Base-by-base conservation (phyloP, 106 monocot genomes). In the Dioscorea dumetorum region DNA sequence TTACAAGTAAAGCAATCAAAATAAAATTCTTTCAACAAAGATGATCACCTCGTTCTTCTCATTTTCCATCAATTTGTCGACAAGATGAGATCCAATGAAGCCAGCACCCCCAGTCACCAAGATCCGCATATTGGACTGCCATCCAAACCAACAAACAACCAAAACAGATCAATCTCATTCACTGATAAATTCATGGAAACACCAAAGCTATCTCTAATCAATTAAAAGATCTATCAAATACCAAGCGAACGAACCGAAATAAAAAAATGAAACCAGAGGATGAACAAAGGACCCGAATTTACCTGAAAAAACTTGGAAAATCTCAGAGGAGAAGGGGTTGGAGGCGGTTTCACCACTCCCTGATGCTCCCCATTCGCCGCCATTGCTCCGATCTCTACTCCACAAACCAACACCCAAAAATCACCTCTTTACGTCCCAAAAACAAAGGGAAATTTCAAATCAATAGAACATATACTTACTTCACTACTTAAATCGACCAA, bases 41-140 rank as follows among this genome's bases (percentile, higher is more conserved):
- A 33, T n/a, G 11, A 35, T 21, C 58, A 85, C 90, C 90, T 90
- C 90, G 50, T 90, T 77, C 70, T 90, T 90, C 57, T 90, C 85
- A 79, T 83, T 90, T 62, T 90, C 90, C 90, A 90, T 90, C 76
- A 90, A 78, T 70, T 83, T 90, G 72, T 90, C 90, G 4, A 90
- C 85, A 62, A 90, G 67, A 76, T 90, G 90, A 70, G 90, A 90
- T 48, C 90, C 90, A 67, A 90, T 90, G 33, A 90, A 90, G 58
- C 90, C 90, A 67, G 90, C 90, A 24, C 90, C 85, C 4, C 90
- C 90, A 34, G 90, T 75, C 19, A 90, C 90, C 74, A 90, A 61
- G 63, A 90, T 83, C 63, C 90, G 64, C 60, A 90, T 58, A 58
- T 90, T 90, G 49, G 85, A 80, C 85, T 90, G 65, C 50, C 33